phyloP scores from a whole-genome alignment of 2,329 filamentous ascomycete genomes.

The Metarhizium anisopliae region DNA sequence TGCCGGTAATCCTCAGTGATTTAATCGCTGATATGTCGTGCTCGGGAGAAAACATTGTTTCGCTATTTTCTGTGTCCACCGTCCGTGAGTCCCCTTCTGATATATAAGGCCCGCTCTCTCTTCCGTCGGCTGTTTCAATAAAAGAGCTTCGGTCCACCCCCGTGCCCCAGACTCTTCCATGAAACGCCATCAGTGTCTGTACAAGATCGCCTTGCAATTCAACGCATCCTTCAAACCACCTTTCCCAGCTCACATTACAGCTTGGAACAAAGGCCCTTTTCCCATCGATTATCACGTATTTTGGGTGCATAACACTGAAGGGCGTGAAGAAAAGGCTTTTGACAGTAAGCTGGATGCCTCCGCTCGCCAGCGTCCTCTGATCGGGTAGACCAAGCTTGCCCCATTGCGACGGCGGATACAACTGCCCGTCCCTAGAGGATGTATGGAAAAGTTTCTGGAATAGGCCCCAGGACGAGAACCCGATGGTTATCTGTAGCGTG shows the following conservation, averaged over 20 bases:
- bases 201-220: slow-evolving; percentile 56
- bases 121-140: background rate
- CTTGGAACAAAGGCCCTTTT: slow-evolving; percentile 60
- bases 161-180: slow-evolving; percentile 55
- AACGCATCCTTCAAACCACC: slow-evolving; percentile 77
- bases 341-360: slow-evolving; percentile 57
- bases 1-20: slow-evolving; percentile 15
- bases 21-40: slow-evolving; percentile 19
- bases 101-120: background rate
- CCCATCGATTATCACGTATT: slow-evolving; percentile 69
- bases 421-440: slow-evolving; percentile 49
- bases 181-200: slow-evolving; percentile 55
- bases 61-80: slow-evolving; percentile 4
- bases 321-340: slow-evolving; percentile 75
- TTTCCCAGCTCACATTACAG: slow-evolving; percentile 79
- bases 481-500: slow-evolving; percentile 55
- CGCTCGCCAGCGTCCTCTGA: slow-evolving; percentile 38
- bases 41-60: slow-evolving; percentile 7
- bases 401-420: slow-evolving; percentile 55
- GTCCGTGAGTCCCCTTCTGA: background rate
- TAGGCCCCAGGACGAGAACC: slow-evolving; percentile 65
- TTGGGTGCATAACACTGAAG: slow-evolving; percentile 81
- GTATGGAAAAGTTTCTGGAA: slow-evolving; percentile 70
- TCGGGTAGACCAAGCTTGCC: slow-evolving; percentile 54
- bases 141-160: slow-evolving; percentile 10